phyloP scores from a whole-genome alignment of 106 monocot species.

The Narthecium ossifragum region DNA sequence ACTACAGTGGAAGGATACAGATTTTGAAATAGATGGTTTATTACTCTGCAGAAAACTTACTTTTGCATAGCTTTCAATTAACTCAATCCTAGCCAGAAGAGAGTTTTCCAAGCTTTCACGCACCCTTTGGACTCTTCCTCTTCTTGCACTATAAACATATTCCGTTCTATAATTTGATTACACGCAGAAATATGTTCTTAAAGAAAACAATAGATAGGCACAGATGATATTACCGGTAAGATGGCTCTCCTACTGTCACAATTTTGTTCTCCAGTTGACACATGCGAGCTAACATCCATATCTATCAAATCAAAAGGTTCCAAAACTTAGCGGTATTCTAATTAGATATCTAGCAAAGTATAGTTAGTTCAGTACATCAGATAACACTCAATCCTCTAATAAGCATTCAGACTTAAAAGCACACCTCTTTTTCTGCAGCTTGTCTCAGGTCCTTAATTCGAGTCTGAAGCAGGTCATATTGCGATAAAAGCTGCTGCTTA shows the following conservation, averaged over 20 bases:
- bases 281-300: conserved; percentile 98
- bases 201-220: neutral
- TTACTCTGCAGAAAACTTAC: conserved; percentile 28
- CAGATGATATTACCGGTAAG: conserved; percentile 61
- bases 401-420: neutral
- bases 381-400: neutral
- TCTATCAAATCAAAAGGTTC: conserved; percentile 29
- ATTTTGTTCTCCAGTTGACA: conserved; percentile 96
- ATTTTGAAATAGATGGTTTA: neutral
- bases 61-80: conserved; percentile 96
- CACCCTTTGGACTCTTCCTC: conserved; percentile 69
- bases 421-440: conserved; percentile 82
- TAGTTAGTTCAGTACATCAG: neutral
- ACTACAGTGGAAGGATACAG: neutral
- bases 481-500: conserved; percentile 89
- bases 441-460: conserved; percentile 71
- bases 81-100: conserved; percentile 63
- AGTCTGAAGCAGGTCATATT: conserved; percentile 77
- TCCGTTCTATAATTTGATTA: too few species aligned
- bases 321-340: neutral
- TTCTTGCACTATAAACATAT: conserved; percentile 53
- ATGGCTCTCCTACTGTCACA: conserved; percentile 83
- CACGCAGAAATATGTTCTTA: neutral
- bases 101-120: conserved; percentile 84
- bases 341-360: neutral